Percentiles rank a stretch among this genome's conserved stretches.
Conservation (phyloP, 306 rosid genomes). For the Acacia confusa region DNA sequence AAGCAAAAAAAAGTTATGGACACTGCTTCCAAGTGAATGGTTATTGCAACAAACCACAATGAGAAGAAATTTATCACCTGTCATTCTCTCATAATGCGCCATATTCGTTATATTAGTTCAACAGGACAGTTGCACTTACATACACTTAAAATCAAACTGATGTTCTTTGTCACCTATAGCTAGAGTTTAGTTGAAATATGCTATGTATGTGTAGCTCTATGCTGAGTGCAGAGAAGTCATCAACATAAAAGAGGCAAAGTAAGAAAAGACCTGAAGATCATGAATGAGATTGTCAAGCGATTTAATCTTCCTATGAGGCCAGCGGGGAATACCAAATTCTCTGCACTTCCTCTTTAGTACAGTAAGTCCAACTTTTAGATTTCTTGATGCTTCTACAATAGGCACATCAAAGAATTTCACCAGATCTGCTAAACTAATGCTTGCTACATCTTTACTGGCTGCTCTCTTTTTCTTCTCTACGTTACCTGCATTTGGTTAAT, state of each 20-base stretch:
- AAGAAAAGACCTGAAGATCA: conserved; percentile 77
- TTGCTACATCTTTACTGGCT: conserved; percentile 62
- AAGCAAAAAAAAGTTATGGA: no score
- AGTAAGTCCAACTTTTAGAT: conserved; percentile 77
- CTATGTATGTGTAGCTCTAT: background rate
- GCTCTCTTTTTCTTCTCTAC: conserved; percentile 72
- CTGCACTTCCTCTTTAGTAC: conserved; percentile 89
- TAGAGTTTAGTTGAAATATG: background rate
- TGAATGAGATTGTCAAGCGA: conserved; percentile 85
- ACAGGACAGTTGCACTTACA: background rate
- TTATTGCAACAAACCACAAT: background rate
- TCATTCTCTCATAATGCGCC: conserved; percentile 20
- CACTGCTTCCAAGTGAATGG: background rate
- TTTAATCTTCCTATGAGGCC: conserved; percentile 96
- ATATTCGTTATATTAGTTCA: conserved; percentile 17
- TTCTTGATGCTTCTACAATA: conserved; percentile 78
- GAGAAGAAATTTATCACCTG: background rate
- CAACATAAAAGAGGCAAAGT: conserved; percentile 5
- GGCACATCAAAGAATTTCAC: conserved; percentile 81
- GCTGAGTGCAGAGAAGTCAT: conserved; percentile 26
- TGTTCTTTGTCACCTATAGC: conserved; percentile 8
- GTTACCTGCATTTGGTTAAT: conserved; percentile 48
- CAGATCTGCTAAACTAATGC: conserved; percentile 70
- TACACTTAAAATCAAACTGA: conserved; percentile 6
- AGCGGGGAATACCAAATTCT: conserved; percentile 89